Conservation (phyloP, 305 asterid species). For the Coffea humblotiana region DNA sequence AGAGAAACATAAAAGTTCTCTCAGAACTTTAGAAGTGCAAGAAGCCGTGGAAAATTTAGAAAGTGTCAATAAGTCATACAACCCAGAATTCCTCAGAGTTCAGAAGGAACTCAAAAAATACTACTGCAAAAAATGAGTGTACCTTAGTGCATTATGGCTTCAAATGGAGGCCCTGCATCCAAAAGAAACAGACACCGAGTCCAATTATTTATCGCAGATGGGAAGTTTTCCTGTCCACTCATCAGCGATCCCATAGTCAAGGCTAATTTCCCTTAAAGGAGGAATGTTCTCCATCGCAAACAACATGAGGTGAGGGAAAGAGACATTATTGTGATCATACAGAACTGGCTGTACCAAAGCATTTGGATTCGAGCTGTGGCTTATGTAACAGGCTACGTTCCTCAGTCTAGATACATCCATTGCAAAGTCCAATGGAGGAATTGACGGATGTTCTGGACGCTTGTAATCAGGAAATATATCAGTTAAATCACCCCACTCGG, state of each 20-base stretch:
- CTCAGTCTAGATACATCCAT: conserved; percentile 92
- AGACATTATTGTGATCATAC: conserved; percentile 69
- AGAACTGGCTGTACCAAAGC: conserved; percentile 86
- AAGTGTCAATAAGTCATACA: neutral
- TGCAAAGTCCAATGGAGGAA: conserved; percentile 89
- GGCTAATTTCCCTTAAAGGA: conserved; percentile 78
- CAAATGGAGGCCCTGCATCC: conserved; percentile 18
- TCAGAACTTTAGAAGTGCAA: neutral
- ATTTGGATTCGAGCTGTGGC: conserved; percentile 83
- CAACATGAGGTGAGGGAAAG: conserved; percentile 85
- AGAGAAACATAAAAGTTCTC: conserved; percentile 1
- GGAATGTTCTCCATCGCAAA: conserved; percentile 92
- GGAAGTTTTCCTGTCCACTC: conserved; percentile 70
- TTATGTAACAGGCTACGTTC: conserved; percentile 79
- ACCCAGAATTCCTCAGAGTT: neutral
- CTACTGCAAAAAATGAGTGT: conserved; percentile 14
- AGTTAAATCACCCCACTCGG: conserved; percentile 86
- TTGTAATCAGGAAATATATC: conserved; percentile 55
- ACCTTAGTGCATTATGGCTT: conserved; percentile 38
- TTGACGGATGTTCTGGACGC: conserved; percentile 56
- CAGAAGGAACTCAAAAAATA: neutral
- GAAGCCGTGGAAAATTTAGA: conserved; percentile 1
- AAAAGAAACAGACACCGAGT: conserved; percentile 15
- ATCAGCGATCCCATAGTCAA: conserved; percentile 85
- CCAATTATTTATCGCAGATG: conserved; percentile 48